These are phyloP conservation scores for Marasmius fiardii DNA, from an alignment of 1,284 basidiomycete genomes.

Conservation along the genomic window DNA sequence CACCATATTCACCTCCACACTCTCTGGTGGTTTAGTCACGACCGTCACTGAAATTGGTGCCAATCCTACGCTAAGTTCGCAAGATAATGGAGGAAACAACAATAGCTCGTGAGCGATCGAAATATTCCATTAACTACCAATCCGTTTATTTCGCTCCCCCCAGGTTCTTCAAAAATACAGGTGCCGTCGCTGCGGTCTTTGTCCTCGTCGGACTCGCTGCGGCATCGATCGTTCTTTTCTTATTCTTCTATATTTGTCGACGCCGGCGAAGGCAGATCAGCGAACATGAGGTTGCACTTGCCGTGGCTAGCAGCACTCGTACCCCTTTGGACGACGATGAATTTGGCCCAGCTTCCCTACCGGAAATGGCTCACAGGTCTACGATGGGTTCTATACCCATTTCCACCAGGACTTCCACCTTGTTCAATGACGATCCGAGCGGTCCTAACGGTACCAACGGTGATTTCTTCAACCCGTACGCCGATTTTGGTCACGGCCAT, in stretches of 20 bases:
- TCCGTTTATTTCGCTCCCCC: constrained; percentile 1
- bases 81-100: constrained; percentile 31
- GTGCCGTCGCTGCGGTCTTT: constrained; percentile 76
- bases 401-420: constrained; percentile 7
- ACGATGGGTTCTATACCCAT: constrained; percentile 14
- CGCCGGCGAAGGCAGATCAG: constrained; percentile 53
- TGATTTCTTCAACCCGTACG: constrained; percentile 52
- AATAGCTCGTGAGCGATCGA: constrained; percentile 42
- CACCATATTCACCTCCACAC: constrained; percentile 49
- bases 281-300: constrained; percentile 64
- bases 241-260: constrained; percentile 66
- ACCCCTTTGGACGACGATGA: constrained; percentile 67
- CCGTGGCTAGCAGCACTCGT: constrained; percentile 64
- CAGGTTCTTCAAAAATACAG: constrained; percentile 73
- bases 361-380: constrained; percentile 28
- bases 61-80: constrained; percentile 62
- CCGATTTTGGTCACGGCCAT: constrained; percentile 32
- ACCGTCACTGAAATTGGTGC: constrained; percentile 58
- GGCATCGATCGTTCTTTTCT: constrained; percentile 65
- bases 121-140: neutral
- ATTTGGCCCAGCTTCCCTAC: constrained; percentile 29
- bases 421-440: constrained; percentile 25
- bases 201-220: constrained; percentile 71
- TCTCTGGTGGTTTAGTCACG: constrained; percentile 43
- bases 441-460: constrained; percentile 30